Percentiles rank a stretch among this genome's conserved stretches.
phyloP scores from a whole-genome alignment of 2,329 filamentous ascomycete species.

The Penicillium hordei region DNA sequence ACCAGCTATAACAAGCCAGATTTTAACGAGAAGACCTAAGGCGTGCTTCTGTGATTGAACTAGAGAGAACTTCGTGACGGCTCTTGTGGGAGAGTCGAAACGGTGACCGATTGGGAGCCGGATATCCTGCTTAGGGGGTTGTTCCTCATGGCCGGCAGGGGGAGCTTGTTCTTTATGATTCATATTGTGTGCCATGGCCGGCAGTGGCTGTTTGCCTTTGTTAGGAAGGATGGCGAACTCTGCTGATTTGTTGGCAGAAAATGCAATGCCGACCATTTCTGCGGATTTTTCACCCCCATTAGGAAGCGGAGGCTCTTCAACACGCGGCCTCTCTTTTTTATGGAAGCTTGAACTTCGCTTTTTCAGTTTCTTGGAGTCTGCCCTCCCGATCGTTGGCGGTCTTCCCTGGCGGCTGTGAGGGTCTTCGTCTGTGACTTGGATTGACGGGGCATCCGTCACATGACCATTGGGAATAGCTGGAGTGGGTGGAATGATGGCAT shows the following conservation, averaged over 20 bases:
- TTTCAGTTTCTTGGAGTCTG: conserved; percentile 37
- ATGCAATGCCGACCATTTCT: conserved; percentile 31
- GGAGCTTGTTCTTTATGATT: conserved; percentile 35
- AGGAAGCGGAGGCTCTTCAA: conserved; percentile 23
- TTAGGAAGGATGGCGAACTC: conserved; percentile 21
- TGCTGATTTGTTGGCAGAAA: conserved; percentile 27
- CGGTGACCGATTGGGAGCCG: conserved; percentile 37
- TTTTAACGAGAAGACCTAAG: conserved; percentile 64
- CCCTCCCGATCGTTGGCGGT: conserved; percentile 28
- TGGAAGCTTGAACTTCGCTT: conserved; percentile 36
- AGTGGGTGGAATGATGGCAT: conserved; percentile 21
- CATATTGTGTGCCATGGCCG: conserved; percentile 40
- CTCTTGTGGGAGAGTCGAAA: conserved; percentile 42
- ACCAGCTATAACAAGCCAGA: conserved; percentile 88
- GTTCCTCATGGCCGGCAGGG: conserved; percentile 42
- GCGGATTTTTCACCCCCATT: conserved; percentile 25
- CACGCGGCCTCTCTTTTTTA: conserved; percentile 25
- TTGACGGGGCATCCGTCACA: conserved; percentile 59
- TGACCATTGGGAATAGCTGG: conserved; percentile 27
- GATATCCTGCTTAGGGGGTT: conserved; percentile 45
- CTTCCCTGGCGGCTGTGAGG: conserved; percentile 29
- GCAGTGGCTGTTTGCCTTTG: conserved; percentile 35
- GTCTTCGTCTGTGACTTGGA: conserved; percentile 72
- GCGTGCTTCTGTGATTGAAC: conserved; percentile 56
- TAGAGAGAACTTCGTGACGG: conserved; percentile 52